A percentile compares a stretch with the other conserved stretches of the same genome.
Conservation (phyloP, 768 basidiomycete species). For the Panaeolus papilionaceus region DNA sequence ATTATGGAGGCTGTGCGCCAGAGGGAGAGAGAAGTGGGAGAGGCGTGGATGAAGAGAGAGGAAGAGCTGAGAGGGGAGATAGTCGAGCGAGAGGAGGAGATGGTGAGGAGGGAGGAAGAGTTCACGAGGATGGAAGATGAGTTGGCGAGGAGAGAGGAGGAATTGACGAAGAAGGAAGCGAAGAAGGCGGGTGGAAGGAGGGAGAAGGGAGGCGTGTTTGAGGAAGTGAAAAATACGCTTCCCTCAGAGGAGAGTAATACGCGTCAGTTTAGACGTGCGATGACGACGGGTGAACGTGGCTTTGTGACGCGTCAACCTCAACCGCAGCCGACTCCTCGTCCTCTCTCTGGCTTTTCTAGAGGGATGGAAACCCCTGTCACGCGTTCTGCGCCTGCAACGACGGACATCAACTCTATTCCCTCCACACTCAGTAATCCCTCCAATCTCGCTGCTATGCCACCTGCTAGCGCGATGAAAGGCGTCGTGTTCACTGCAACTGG, state of each 20-base stretch:
- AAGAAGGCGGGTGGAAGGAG: constrained; percentile 42
- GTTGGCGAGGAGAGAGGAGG: constrained; percentile 54
- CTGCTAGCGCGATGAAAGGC: constrained; percentile 66
- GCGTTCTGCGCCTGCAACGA: constrained; percentile 47
- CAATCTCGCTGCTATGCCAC: constrained; percentile 40
- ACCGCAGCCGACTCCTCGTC: constrained; percentile 36
- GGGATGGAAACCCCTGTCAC: constrained; percentile 61
- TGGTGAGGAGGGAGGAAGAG: constrained; percentile 58
- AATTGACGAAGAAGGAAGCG: constrained; percentile 49
- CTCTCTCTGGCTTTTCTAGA: constrained; percentile 31
- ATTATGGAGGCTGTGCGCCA: constrained; percentile 70
- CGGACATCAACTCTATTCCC: constrained; percentile 58
- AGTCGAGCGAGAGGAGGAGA: constrained; percentile 51
- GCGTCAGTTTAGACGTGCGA: not conserved
- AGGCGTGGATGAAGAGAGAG: constrained; percentile 64
- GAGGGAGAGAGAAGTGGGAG: constrained; percentile 67
- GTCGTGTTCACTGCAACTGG: constrained; percentile 84
- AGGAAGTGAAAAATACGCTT: constrained; percentile 78
- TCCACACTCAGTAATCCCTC: constrained; percentile 35
- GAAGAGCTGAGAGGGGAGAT: constrained; percentile 57
- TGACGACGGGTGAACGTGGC: constrained; percentile 27
- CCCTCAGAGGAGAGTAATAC: constrained; percentile 45
- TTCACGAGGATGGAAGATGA: constrained; percentile 52
- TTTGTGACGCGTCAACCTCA: constrained; percentile 29
- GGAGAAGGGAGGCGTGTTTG: constrained; percentile 62